These are phyloP conservation scores for Vicia faba DNA, from an alignment of 306 rosid genomes.

Conservation along the genomic window DNA sequence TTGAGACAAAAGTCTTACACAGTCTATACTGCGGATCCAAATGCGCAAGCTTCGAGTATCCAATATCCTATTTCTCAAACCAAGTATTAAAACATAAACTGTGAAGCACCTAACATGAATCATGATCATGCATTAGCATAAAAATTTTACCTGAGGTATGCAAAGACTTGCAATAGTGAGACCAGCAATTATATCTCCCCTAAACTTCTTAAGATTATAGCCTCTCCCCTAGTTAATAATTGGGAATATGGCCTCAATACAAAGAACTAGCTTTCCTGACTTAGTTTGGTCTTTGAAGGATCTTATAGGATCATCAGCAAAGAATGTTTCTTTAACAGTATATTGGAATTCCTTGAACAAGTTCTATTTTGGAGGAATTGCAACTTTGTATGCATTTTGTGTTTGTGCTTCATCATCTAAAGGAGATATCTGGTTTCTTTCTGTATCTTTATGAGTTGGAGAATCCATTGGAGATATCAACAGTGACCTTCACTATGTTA, in stretches of 20 bases:
- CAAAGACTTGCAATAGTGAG: slow-evolving; percentile 97
- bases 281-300: slow-evolving; percentile 76
- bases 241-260: slow-evolving; percentile 79
- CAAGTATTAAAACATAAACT: too few species aligned
- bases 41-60: too few species aligned
- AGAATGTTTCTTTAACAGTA: slow-evolving; percentile 76
- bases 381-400: slow-evolving; percentile 63
- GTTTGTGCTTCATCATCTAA: slow-evolving; percentile 41
- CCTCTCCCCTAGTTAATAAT: slow-evolving; percentile 73
- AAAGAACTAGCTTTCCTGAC: slow-evolving; percentile 65
- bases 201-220: slow-evolving; percentile 66
- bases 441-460: slow-evolving; percentile 45
- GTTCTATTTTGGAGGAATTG: slow-evolving; percentile 78
- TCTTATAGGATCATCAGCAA: slow-evolving; percentile 85
- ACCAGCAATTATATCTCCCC: slow-evolving; percentile 85
- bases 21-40: too few species aligned
- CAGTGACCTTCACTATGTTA: too few species aligned
- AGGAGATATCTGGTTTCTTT: slow-evolving; percentile 49
- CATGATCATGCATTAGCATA: too few species aligned
- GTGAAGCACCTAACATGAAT: too few species aligned
- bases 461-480: too few species aligned
- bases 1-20: too few species aligned
- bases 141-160: too few species aligned
- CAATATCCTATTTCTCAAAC: too few species aligned
- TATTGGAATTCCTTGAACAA: slow-evolving; percentile 69